Conservation (phyloP, 169 alveolate species). For the Plasmodium sp. region DNA sequence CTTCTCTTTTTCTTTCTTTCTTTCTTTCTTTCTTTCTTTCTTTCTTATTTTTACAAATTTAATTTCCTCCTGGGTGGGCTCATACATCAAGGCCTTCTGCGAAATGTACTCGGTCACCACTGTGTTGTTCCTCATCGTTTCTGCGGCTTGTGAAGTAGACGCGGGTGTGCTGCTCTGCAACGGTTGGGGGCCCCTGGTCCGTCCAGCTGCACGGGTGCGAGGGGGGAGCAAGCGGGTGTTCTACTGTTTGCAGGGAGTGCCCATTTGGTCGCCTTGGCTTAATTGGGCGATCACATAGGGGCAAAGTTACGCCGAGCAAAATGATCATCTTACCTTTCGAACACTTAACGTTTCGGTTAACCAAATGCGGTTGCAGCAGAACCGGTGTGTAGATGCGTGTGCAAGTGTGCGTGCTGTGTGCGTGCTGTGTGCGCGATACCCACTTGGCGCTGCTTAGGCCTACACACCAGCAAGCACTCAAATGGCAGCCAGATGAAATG, state of each 20-base stretch:
- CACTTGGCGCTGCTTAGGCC: neutral
- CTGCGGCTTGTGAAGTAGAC: neutral
- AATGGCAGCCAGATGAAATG: neutral
- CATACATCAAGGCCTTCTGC: slow-evolving; percentile 26
- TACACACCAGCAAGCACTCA: neutral
- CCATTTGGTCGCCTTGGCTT: neutral
- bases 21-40: too few relatives aligned
- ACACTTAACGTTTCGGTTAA: neutral
- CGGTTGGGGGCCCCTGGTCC: neutral
- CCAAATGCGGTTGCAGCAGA: neutral
- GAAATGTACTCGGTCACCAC: neutral
- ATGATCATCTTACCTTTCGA: neutral
- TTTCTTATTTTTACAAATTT: slow-evolving; percentile 27
- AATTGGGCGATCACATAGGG: neutral
- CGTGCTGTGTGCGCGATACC: neutral
- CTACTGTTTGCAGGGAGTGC: neutral
- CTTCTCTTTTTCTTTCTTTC: too few relatives aligned
- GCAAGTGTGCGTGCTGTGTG: neutral
- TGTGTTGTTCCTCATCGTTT: neutral
- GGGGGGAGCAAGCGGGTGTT: neutral
- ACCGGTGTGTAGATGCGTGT: neutral
- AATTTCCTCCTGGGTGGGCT: slow-evolving; percentile 46
- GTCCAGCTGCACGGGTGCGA: neutral
- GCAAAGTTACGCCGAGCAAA: neutral
- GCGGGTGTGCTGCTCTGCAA: neutral